Evolutionary conservation across 1,139 yeast genomes (phyloP).

Genomic region (Saccharomyces pastorianus): DNA sequence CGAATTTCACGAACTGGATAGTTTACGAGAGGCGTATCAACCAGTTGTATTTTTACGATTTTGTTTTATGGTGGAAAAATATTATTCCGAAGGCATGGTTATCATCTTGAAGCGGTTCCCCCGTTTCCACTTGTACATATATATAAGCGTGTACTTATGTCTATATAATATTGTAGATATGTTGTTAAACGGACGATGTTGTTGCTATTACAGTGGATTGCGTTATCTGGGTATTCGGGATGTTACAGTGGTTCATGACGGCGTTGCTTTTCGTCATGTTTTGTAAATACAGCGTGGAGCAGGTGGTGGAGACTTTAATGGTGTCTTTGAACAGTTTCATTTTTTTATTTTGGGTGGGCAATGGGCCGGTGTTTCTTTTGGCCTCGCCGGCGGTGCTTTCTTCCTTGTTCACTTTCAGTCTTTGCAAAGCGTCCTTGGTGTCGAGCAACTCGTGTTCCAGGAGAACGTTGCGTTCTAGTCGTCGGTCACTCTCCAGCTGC

Average conservation of each 20-base stretch:
- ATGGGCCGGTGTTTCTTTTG: background rate
- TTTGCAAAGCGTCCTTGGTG: slow-evolving; percentile 7
- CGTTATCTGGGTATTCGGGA: background rate
- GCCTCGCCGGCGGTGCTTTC: background rate
- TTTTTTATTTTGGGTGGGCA: background rate
- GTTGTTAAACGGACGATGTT: background rate
- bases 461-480: slow-evolving; percentile 16
- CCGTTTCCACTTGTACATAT: slow-evolving; percentile 1
- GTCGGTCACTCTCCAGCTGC: slow-evolving; percentile 18
- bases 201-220: slow-evolving; percentile 9
- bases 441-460: slow-evolving; percentile 16
- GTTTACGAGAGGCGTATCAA: slow-evolving; percentile 45
- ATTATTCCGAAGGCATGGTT: slow-evolving; percentile 4
- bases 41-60: slow-evolving; percentile 51
- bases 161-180: background rate
- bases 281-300: slow-evolving; percentile 5
- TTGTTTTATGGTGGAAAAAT: slow-evolving; percentile 31
- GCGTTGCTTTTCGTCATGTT: background rate
- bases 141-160: slow-evolving; percentile 2
- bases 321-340: slow-evolving; percentile 2
- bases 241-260: slow-evolving; percentile 5
- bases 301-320: slow-evolving; percentile 6
- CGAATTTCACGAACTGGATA: slow-evolving; percentile 41
- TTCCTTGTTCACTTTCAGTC: slow-evolving; percentile 2
- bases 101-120: background rate